Percentiles rank a stretch among this genome's conserved stretches.
Conservation (phyloP, 2,329 filamentous ascomycete species). For the Didymella exigua region DNA sequence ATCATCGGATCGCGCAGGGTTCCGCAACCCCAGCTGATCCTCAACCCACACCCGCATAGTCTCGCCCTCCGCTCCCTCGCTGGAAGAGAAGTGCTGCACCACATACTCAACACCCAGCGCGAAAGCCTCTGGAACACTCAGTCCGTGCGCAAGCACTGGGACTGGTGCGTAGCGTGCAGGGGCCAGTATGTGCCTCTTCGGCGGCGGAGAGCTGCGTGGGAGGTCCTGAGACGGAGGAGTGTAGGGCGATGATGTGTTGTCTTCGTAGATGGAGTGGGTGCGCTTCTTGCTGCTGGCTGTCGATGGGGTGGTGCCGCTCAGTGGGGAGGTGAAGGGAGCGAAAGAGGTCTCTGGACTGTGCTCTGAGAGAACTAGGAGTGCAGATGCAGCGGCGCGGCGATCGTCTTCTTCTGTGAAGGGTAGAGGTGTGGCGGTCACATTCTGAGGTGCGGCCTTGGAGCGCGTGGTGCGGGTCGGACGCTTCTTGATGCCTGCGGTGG, state of each 20-base stretch:
- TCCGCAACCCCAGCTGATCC: background rate
- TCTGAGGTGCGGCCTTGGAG: background rate
- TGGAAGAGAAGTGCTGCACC: background rate
- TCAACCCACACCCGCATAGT: background rate
- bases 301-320: background rate
- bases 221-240: background rate
- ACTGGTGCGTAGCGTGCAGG: background rate
- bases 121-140: background rate
- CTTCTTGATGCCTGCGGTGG: background rate
- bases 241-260: background rate
- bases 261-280: background rate
- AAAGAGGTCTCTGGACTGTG: background rate
- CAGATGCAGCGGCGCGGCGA: slow-evolving; percentile 1
- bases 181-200: background rate
- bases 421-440: background rate
- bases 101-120: background rate
- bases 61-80: background rate
- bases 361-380: background rate
- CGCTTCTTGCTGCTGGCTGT: background rate
- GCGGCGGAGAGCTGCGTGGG: background rate
- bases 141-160: background rate
- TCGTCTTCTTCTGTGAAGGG: background rate
- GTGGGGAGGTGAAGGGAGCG: background rate
- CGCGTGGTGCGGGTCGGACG: background rate
- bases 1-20: background rate